Conservation (phyloP, 2,329 filamentous ascomycete genomes). For the Alternaria conjuncta region DNA sequence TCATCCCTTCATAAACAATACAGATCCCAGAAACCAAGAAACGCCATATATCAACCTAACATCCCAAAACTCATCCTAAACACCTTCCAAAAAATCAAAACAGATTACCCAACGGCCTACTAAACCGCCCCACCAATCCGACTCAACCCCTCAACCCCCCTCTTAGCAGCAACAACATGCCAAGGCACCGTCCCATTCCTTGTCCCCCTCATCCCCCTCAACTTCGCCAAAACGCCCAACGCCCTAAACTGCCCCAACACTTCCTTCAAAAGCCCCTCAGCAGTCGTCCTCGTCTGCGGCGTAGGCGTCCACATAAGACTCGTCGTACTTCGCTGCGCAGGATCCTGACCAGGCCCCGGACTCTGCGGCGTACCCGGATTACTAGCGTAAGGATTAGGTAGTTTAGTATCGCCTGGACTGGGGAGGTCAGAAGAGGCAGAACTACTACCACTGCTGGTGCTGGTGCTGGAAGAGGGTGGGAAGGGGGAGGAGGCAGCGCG, state of each 20-base stretch:
- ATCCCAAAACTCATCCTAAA: background rate
- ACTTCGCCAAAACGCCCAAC: constrained; percentile 71
- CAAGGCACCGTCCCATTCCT: constrained; percentile 71
- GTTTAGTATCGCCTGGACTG: constrained; percentile 17
- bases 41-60: background rate
- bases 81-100: no score
- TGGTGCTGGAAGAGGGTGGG: constrained; percentile 6
- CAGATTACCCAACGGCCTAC: no score
- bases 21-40: background rate
- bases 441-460: background rate
- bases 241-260: constrained; percentile 73
- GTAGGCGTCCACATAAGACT: constrained; percentile 46
- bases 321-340: constrained; percentile 24
- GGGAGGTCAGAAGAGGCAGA: constrained; percentile 29
- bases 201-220: constrained; percentile 65
- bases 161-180: constrained; percentile 76
- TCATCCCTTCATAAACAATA: background rate
- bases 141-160: constrained; percentile 67
- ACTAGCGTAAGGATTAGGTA: constrained; percentile 9
- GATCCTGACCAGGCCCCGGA: constrained; percentile 7
- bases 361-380: constrained; percentile 11
- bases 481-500: constrained; percentile 40
- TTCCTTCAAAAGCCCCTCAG: constrained; percentile 71
- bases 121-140: constrained; percentile 12
- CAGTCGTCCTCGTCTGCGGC: constrained; percentile 40